Base-by-base conservation (phyloP, 1,139 yeast genomes). In the Kurtzmaniella natalensis region DNA sequence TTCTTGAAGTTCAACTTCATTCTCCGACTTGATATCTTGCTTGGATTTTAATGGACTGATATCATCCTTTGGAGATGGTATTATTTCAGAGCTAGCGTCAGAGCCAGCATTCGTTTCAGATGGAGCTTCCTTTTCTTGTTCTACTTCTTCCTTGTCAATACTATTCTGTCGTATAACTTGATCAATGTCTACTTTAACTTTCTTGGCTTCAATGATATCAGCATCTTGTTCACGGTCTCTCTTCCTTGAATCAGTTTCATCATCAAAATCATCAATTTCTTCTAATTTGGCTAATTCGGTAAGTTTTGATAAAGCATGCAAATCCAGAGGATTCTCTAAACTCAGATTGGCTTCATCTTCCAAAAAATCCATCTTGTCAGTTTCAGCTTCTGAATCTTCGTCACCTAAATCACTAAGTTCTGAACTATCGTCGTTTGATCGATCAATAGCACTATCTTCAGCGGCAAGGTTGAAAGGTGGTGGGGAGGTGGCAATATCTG, bases 331-430 rank as follows among this genome's bases (percentile, higher is more conserved):
- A 25, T 39, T 44, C 9, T 36, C 44, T 17, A 34, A 31, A 16
- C 28, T 31, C 16, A 53, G 40, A 37, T 50, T 52, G 16, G 41
- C 41, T 28, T 61, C 69, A 37, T 65, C 72, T 24, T 66, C 72
- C 37, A 69, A 49, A 42, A 69, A 69, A 47, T 78, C 86, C 81
- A 82, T 76, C 43, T 73, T 76, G 50, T 82, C 94, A 2, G 94
- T 83, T 53, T 83, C 94, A 3, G 87, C 89, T 51, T 83, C 92
- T 5, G 87, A 78, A 44, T 77, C 80, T 39, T 74, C 68, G 37
- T 77, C 87, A 33, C 77, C 79, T 41, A 78, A 59, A 42, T 78
- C 86, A 34, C 83, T 66, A 32, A 69, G 53, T 39, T 69, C 75
- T 4, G 72, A 64, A 43, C 72, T 64, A 32, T 67, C 73, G 51